Evolutionary conservation across 2,329 filamentous ascomycete genomes (phyloP).

Genomic region (Ceratocystis smalleyi): DNA sequence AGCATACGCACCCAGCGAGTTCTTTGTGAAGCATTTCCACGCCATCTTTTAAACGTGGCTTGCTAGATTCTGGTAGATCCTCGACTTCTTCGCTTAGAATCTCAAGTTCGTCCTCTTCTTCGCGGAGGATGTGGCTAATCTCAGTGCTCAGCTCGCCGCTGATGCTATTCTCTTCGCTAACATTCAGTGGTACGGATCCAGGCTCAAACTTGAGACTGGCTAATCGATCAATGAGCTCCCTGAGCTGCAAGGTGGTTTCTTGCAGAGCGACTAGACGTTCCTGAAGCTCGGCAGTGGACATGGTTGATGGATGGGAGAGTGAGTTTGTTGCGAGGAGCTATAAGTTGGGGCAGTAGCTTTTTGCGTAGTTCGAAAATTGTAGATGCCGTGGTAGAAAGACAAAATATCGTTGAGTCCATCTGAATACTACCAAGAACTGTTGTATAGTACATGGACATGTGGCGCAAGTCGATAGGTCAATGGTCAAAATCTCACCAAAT

Average conservation of each 20-base stretch:
- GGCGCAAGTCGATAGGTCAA: neutral
- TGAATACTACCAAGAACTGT: neutral
- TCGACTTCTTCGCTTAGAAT: slow-evolving; percentile 62
- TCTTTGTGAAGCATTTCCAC: slow-evolving; percentile 54
- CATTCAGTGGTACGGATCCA: slow-evolving; percentile 38
- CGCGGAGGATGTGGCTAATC: slow-evolving; percentile 62
- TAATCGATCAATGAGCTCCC: slow-evolving; percentile 44
- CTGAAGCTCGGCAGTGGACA: slow-evolving; percentile 47
- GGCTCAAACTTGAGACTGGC: slow-evolving; percentile 42
- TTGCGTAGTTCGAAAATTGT: neutral
- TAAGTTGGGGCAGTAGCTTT: neutral
- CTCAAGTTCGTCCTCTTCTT: slow-evolving; percentile 72
- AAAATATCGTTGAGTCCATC: neutral
- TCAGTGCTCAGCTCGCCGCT: slow-evolving; percentile 63
- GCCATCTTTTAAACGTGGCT: slow-evolving; percentile 48
- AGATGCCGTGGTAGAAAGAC: neutral
- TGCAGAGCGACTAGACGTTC: slow-evolving; percentile 43
- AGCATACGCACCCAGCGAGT: slow-evolving; percentile 45
- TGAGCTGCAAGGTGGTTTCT: slow-evolving; percentile 44
- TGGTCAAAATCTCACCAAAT: neutral
- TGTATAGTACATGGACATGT: neutral
- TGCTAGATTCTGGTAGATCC: slow-evolving; percentile 39
- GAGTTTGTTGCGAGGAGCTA: neutral
- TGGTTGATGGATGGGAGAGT: slow-evolving; percentile 19
- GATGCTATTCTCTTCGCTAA: slow-evolving; percentile 35